Evolutionary conservation across 2,329 filamentous ascomycete genomes (phyloP), one percentile per base, ranked within the genome.

Genomic region (Diplodia corticola): DNA sequence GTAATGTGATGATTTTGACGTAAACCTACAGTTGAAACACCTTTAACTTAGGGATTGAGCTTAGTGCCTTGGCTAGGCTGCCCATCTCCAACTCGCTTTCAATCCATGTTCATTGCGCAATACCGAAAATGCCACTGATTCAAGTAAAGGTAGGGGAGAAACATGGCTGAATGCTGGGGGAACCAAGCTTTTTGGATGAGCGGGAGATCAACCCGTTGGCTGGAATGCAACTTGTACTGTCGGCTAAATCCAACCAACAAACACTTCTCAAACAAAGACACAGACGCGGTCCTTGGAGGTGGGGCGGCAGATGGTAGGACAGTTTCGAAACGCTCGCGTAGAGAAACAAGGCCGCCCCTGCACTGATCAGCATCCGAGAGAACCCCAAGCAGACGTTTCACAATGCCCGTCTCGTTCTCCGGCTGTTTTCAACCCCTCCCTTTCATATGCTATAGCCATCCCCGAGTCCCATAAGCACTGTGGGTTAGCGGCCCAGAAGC

Each of bases 271-370:
- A n/a, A n/a, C n/a, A n/a, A n/a, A n/a, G n/a, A n/a, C n/a, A n/a
- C 46, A 22, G 35, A 20, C 20, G n/a, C 37, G 24, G 37, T 20
- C 26, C 17, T 26, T 13, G 9, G n/a, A 13, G 15, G 55, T 48
- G 55, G 55, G 55, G 55, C 55, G 22, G 24, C 22, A 22, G 17
- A 13, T 48, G 55, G 55, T 35, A 60, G 24, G 40, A 48, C 54
- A 48, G 40, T 60, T 60, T 60, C 37, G 24, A 60, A 55, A 48
- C 55, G 35, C 37, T 46, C 55, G 55, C 55, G 26, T 60, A 33
- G 15, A 30, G 22, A 15, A 30, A 15, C 13, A 26, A 20, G 40
- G 33, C 10, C 33, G 33, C 33, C 9, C 33, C 3, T 9, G 30
- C 3, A 3, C 17, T 44, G 55, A 60, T 60, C 40, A 33, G n/a